Evolutionary conservation across 2,329 filamentous ascomycete genomes (phyloP).

Genomic region (Epichloe festucae): DNA sequence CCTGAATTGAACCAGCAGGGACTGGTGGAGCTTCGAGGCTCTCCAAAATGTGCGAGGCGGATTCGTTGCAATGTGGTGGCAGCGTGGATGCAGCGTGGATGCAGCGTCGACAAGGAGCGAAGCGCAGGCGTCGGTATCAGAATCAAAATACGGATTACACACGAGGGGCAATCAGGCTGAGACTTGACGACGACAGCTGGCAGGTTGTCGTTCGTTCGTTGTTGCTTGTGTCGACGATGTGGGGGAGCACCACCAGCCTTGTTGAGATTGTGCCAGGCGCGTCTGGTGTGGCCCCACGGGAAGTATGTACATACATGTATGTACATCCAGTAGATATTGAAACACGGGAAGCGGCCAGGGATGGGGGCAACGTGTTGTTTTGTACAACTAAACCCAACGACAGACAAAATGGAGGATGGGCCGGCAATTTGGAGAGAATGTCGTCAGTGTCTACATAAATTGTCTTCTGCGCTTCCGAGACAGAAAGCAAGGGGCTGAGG

Average conservation of each 20-base stretch:
- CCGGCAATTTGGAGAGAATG: background rate
- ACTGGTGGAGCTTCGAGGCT: background rate
- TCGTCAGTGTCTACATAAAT: background rate
- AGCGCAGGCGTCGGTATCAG: background rate
- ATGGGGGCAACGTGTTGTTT: background rate
- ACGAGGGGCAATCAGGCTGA: background rate
- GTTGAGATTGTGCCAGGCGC: background rate
- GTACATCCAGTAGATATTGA: background rate
- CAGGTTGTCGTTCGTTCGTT: conserved; percentile 1
- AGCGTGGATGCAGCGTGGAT: background rate
- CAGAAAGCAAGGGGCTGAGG: background rate
- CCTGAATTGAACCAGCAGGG: background rate
- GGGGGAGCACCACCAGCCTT: background rate
- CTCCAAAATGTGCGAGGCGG: background rate
- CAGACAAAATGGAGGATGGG: background rate
- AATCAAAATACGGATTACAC: background rate
- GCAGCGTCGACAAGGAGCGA: background rate
- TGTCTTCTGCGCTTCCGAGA: background rate
- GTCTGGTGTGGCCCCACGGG: background rate
- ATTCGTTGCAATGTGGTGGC: background rate
- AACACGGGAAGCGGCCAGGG: background rate
- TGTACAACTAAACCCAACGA: background rate
- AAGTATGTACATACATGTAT: background rate
- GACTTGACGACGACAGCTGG: background rate
- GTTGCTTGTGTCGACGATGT: background rate